phyloP scores from a whole-genome alignment of 495 filamentous ascomycete genomes.

The Tetracladium setigerum region DNA sequence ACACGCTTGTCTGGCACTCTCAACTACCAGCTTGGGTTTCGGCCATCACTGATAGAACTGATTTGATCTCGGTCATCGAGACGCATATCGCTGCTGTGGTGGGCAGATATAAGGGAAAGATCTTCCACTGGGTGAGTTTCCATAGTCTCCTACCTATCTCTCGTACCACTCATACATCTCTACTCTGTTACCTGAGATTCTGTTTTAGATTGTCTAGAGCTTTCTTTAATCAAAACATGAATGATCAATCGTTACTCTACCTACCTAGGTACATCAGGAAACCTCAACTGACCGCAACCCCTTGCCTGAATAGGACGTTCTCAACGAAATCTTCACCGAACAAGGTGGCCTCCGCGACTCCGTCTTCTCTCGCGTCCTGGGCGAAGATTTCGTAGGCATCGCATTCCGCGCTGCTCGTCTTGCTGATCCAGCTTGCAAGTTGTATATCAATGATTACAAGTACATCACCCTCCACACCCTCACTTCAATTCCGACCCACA shows the following conservation, averaged over 20 bases:
- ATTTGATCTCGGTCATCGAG: slow-evolving; percentile 46
- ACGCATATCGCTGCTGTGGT: slow-evolving; percentile 53
- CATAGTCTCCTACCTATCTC: background rate
- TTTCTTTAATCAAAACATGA: no score
- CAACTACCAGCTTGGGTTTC: slow-evolving; percentile 57
- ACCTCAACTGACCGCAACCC: no score
- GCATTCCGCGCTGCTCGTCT: slow-evolving; percentile 53
- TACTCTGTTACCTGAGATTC: background rate
- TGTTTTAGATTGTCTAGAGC: background rate
- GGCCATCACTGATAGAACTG: slow-evolving; percentile 39
- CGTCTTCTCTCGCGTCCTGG: slow-evolving; percentile 53
- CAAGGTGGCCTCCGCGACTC: slow-evolving; percentile 45
- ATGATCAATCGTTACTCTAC: no score
- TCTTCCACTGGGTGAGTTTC: slow-evolving; percentile 45
- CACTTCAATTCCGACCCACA: background rate
- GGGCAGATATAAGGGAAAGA: slow-evolving; percentile 53
- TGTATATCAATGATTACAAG: slow-evolving; percentile 70
- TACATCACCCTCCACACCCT: slow-evolving; percentile 29
- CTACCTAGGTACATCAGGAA: no score
- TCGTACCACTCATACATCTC: no score
- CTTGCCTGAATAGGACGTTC: slow-evolving; percentile 44
- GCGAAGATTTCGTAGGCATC: slow-evolving; percentile 49
- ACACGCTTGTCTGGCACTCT: slow-evolving; percentile 57
- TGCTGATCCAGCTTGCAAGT: slow-evolving; percentile 49
- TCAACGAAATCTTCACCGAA: slow-evolving; percentile 64